Conservation (phyloP, 345 rosid genomes). For the Ailanthus altissimus region DNA sequence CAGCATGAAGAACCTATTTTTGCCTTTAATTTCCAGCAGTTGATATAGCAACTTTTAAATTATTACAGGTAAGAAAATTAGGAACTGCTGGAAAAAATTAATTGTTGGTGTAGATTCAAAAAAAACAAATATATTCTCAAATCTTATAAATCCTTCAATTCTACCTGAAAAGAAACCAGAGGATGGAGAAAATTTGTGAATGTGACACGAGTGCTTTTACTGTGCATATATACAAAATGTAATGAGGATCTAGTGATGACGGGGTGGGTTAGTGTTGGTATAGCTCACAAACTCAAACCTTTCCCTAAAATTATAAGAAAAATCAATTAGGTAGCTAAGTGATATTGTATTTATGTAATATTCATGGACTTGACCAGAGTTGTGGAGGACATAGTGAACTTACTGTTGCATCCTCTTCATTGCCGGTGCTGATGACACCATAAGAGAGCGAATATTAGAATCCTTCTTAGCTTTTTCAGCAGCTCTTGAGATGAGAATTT, state of each 20-base stretch:
- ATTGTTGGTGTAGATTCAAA: neutral
- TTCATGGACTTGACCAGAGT: neutral
- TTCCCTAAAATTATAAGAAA: neutral
- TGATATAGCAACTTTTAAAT: neutral
- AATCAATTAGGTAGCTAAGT: neutral
- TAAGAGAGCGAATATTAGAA: neutral
- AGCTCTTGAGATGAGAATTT: conserved; percentile 9
- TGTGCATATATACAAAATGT: no score
- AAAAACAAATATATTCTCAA: neutral
- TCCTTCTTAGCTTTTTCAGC: conserved; percentile 3
- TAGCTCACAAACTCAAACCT: no score
- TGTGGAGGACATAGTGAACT: neutral
- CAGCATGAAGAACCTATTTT: no score
- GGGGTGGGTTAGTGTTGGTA: no score
- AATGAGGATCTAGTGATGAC: no score
- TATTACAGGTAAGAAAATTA: neutral
- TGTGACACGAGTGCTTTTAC: no score
- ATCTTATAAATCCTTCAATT: neutral
- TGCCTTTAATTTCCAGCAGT: no score
- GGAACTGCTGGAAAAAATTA: neutral
- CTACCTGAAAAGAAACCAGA: neutral
- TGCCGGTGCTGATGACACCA: neutral
- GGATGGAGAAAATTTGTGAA: neutral
- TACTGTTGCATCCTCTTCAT: neutral
- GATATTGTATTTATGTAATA: neutral